phyloP scores from a whole-genome alignment of 2,329 filamentous ascomycete genomes.

The Trichoderma sp. region DNA sequence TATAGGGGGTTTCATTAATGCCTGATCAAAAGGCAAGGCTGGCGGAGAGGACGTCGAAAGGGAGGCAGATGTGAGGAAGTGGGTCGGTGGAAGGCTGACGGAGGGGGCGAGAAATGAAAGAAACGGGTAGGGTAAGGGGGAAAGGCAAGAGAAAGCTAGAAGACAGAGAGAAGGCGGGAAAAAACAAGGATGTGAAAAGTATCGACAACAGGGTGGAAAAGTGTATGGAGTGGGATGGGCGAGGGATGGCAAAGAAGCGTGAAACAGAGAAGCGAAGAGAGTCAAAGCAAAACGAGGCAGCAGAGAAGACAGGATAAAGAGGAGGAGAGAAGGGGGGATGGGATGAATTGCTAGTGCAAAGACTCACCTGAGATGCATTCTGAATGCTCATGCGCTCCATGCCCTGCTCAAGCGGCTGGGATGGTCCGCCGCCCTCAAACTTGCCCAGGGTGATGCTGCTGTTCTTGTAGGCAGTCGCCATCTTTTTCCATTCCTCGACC shows the following conservation, averaged over 20 bases:
- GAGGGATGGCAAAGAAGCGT: background rate
- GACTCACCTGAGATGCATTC: constrained; percentile 27
- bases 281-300: background rate
- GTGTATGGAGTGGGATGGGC: background rate
- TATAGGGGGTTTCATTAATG: background rate
- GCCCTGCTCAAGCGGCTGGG: constrained; percentile 59
- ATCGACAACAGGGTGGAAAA: background rate
- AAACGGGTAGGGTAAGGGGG: background rate
- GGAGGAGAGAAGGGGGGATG: background rate
- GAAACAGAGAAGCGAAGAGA: background rate
- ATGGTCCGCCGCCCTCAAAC: constrained; percentile 60
- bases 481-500: constrained; percentile 99
- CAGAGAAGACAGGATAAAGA: background rate
- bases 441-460: constrained; percentile 96
- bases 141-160: background rate
- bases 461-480: constrained; percentile 98
- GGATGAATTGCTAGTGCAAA: background rate
- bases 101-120: background rate
- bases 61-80: background rate
- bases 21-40: constrained; percentile 2
- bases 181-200: background rate
- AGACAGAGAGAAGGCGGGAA: background rate
- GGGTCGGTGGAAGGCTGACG: background rate
- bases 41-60: background rate
- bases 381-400: constrained; percentile 77